Evolutionary conservation across 2,329 filamentous ascomycete genomes (phyloP).

Genomic region (Phaeosphaeria sp.): DNA sequence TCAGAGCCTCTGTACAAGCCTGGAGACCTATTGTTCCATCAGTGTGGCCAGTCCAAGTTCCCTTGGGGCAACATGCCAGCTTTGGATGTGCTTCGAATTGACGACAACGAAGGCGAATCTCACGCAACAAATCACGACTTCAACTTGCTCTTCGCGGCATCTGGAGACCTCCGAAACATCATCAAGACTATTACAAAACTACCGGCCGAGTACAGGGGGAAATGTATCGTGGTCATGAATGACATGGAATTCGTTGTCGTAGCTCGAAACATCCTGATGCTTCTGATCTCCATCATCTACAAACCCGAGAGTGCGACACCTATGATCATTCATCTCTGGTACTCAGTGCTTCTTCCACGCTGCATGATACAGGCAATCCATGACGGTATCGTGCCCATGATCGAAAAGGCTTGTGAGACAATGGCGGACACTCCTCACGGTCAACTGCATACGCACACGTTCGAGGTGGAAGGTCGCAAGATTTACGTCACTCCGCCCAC

Average conservation of each 20-base stretch:
- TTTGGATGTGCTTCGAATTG: constrained; percentile 46
- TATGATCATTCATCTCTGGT: constrained; percentile 56
- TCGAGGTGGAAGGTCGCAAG: too few relatives aligned
- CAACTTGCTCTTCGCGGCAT: constrained; percentile 50
- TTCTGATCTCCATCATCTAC: constrained; percentile 43
- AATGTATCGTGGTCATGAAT: constrained; percentile 46
- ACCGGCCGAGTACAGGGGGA: constrained; percentile 32
- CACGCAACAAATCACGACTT: constrained; percentile 25
- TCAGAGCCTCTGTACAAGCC: too few relatives aligned
- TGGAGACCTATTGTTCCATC: too few relatives aligned
- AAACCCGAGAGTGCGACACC: constrained; percentile 29
- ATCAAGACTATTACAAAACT: constrained; percentile 49
- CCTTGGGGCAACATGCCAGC: constrained; percentile 54
- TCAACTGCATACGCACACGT: constrained; percentile 42
- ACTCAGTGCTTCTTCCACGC: constrained; percentile 49
- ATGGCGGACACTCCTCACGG: constrained; percentile 30
- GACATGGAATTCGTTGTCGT: constrained; percentile 49
- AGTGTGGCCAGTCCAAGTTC: too few relatives aligned
- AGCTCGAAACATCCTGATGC: constrained; percentile 48
- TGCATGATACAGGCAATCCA: constrained; percentile 30
- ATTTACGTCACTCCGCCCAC: too few relatives aligned
- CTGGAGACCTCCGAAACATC: constrained; percentile 54
- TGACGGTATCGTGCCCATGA: constrained; percentile 31
- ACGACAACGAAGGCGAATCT: constrained; percentile 35
- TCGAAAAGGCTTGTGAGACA: constrained; percentile 46